A percentile compares a stretch with the other conserved stretches of the same genome.
Conservation (phyloP, 2,329 filamentous ascomycete genomes). For the Alternaria brassicicola region DNA sequence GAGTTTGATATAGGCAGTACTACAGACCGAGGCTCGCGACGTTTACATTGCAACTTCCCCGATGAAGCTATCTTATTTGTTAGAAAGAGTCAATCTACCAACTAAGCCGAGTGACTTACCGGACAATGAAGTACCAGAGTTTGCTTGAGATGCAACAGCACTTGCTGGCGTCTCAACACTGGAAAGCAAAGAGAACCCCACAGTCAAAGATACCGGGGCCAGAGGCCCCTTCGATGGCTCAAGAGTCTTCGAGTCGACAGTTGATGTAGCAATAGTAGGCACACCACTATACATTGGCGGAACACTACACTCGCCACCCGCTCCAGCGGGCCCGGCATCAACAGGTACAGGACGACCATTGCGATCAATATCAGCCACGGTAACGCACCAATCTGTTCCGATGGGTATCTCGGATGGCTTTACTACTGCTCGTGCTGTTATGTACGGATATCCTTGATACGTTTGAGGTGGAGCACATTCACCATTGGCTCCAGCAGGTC, state of each 20-base stretch:
- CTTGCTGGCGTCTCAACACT: neutral
- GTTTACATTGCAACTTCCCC: neutral
- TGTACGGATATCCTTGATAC: conserved; percentile 17
- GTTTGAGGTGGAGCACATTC: conserved; percentile 15
- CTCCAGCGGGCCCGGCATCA: neutral
- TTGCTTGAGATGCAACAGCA: neutral
- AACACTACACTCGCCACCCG: conserved; percentile 1
- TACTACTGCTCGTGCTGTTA: neutral
- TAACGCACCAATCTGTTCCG: conserved; percentile 7
- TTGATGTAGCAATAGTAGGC: neutral
- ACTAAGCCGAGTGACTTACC: neutral
- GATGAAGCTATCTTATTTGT: neutral
- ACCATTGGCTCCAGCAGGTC: conserved; percentile 14
- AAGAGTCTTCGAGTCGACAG: neutral
- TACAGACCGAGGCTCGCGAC: neutral
- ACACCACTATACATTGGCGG: neutral
- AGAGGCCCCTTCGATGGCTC: neutral
- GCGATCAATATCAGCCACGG: conserved; percentile 10
- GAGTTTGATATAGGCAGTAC: neutral
- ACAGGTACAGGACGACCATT: conserved; percentile 11
- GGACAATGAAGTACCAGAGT: neutral
- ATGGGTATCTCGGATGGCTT: neutral
- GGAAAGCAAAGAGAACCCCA: neutral
- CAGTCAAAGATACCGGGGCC: neutral
- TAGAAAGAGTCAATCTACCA: neutral